Evolutionary conservation across 352 stramenopile species (phyloP), one percentile per base, ranked within the genome.

Genomic region (Chrysophaeum taylorii): DNA sequence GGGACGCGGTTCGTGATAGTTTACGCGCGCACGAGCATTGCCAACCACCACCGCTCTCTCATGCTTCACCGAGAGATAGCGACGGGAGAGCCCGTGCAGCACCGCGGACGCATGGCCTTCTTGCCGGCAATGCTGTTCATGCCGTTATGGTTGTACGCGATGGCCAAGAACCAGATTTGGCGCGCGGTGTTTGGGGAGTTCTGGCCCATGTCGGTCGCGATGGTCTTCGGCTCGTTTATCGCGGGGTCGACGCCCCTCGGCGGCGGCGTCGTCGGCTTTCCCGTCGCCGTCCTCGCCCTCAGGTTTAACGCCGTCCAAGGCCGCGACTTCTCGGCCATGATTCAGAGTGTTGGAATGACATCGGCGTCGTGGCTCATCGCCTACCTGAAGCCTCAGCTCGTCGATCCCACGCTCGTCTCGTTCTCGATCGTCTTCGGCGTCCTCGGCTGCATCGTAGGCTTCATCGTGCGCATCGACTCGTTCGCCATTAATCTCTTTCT

Each of bases 201-300:
- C 23, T 54, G 23, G 12, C 45, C 45, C 12, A 54, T 54, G 45
- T 29, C 45, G 7, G 45, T 23, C 7, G 45, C 45, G 7, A 54
- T 54, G 45, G 45, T 54, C 45, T 4, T 54, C 45, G 45, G 45
- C 12, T 25, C 7, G 7, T 54, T 54, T 25, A 54, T 54, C 45
- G 45, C 45, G 18, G 45, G 45, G 7, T 54, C 45, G 45, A 54
- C 45, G 45, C 45, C 45, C 45, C 45, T 54, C 7, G 45, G 45
- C 45, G 45, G 45, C 45, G 45, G 45, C 45, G 45, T 54, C 45
- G 45, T 54, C 45, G 45, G 45, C 45, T 54, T 54, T 25, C 45
- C 45, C 45, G 45, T 54, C 18, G 45, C 45, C 45, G 45, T 54
- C 7, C 45, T 54, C 45, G 12, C 31, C 2, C 45, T 54, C 45